A percentile compares a stretch with the other conserved stretches of the same genome.
Evolutionary conservation across 345 rosid genomes (phyloP).

Genomic region (Turnera subulata): DNA sequence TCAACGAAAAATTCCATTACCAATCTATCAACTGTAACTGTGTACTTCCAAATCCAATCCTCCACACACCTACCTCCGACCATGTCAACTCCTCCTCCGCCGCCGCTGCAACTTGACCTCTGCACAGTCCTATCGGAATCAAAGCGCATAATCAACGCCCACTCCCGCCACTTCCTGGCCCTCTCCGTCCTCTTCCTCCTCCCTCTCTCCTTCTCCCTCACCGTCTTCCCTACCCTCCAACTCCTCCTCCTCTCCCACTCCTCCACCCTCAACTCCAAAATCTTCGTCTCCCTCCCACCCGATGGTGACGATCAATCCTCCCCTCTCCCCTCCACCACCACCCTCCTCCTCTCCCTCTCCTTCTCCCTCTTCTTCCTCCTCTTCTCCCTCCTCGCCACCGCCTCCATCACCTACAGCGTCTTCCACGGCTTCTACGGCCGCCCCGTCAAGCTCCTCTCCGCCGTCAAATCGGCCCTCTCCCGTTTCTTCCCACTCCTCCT

Average conservation of each 20-base stretch:
- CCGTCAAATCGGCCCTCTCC: conserved; percentile 49
- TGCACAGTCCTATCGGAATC: conserved; percentile 48
- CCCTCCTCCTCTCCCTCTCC: conserved; percentile 18
- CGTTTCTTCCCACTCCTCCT: conserved; percentile 53
- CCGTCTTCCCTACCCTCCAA: conserved; percentile 45
- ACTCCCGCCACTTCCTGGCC: conserved; percentile 85
- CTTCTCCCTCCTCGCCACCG: conserved; percentile 42
- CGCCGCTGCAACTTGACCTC: too few relatives aligned
- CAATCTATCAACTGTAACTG: too few relatives aligned
- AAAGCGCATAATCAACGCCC: conserved; percentile 60
- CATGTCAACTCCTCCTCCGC: too few relatives aligned
- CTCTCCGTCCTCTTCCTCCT: conserved; percentile 80
- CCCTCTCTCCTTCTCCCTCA: conserved; percentile 54
- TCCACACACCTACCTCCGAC: too few relatives aligned
- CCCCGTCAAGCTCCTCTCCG: conserved; percentile 61
- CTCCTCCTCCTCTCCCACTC: conserved; percentile 36
- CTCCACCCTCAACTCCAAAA: conserved; percentile 21
- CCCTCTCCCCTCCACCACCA: too few relatives aligned
- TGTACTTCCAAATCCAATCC: too few relatives aligned
- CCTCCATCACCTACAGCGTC: conserved; percentile 63
- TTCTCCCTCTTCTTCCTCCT: conserved; percentile 30
- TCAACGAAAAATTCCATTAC: too few relatives aligned
- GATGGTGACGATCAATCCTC: too few relatives aligned
- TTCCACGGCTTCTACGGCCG: conserved; percentile 75
- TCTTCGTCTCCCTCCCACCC: conserved; percentile 23